Conservation (phyloP, 805 yeast species). For the Lipomyces anomalus region DNA sequence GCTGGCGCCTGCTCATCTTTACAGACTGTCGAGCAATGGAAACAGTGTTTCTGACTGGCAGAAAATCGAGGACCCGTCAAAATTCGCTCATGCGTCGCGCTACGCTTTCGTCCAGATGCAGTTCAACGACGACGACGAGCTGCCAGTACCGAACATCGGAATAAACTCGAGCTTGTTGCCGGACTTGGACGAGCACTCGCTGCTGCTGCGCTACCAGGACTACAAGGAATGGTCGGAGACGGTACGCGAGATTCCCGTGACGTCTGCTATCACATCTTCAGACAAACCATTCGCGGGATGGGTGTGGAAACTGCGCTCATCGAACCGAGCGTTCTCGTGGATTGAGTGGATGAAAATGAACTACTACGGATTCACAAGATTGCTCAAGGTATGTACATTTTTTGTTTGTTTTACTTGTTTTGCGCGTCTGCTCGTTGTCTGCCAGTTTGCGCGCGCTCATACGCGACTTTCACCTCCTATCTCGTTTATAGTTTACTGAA, state of each 20-base stretch:
- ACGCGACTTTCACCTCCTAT: background rate
- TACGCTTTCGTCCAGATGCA: slow-evolving; percentile 50
- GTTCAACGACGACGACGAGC: slow-evolving; percentile 45
- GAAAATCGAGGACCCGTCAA: slow-evolving; percentile 40
- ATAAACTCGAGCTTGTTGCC: slow-evolving; percentile 9
- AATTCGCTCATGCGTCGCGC: slow-evolving; percentile 42
- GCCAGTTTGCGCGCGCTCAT: no score
- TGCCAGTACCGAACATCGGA: no score
- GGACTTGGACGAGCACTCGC: slow-evolving; percentile 27
- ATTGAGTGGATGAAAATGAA: slow-evolving; percentile 34
- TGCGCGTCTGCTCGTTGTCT: no score
- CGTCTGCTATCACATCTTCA: slow-evolving; percentile 35
- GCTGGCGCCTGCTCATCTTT: slow-evolving; percentile 26
- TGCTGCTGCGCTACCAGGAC: slow-evolving; percentile 36
- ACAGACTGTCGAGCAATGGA: slow-evolving; percentile 38
- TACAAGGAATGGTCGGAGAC: slow-evolving; percentile 30
- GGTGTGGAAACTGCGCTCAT: slow-evolving; percentile 42
- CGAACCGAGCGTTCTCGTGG: slow-evolving; percentile 36
- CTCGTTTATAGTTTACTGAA: background rate
- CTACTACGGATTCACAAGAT: slow-evolving; percentile 30
- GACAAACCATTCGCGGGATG: slow-evolving; percentile 33
- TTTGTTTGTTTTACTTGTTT: background rate
- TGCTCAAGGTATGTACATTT: slow-evolving; percentile 17
- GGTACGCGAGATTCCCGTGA: slow-evolving; percentile 21
- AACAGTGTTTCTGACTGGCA: slow-evolving; percentile 46